Conservation (phyloP, 805 yeast genomes). For the Lipomyces mesembrius region DNA sequence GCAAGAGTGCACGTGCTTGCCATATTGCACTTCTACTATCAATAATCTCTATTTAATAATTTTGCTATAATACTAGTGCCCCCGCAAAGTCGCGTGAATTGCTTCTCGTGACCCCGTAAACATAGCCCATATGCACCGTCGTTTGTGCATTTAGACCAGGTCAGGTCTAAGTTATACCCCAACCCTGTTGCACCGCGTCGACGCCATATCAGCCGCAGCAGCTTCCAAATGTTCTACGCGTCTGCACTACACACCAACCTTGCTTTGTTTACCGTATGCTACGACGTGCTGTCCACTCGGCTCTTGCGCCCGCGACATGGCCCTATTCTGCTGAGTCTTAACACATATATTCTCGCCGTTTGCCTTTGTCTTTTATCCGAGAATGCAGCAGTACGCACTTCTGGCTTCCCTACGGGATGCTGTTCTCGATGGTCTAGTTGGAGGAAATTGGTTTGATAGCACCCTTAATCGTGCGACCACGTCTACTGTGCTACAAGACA, state of each 20-base stretch:
- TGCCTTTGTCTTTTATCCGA: not conserved
- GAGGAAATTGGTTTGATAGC: not conserved
- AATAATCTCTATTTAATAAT: not conserved
- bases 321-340: not conserved
- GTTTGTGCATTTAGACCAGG: too few relatives aligned
- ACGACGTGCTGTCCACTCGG: not conserved
- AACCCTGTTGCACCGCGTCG: not conserved
- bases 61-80: not conserved
- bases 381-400: conserved; percentile 1
- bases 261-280: not conserved
- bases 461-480: not conserved
- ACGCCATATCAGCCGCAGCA: too few relatives aligned
- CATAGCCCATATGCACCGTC: too few relatives aligned
- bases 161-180: not conserved
- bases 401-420: conserved; percentile 27
- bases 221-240: too few relatives aligned
- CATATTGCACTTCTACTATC: not conserved
- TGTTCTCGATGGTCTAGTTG: conserved; percentile 20
- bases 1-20: not conserved
- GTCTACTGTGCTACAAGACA: not conserved
- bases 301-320: not conserved
- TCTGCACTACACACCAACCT: not conserved
- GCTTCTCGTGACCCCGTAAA: too few relatives aligned
- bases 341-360: not conserved
- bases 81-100: too few relatives aligned